Percentiles rank a stretch among this genome's conserved stretches.
Evolutionary conservation across 305 asterid species (phyloP).

Genomic region (Euphrasia arctica): DNA sequence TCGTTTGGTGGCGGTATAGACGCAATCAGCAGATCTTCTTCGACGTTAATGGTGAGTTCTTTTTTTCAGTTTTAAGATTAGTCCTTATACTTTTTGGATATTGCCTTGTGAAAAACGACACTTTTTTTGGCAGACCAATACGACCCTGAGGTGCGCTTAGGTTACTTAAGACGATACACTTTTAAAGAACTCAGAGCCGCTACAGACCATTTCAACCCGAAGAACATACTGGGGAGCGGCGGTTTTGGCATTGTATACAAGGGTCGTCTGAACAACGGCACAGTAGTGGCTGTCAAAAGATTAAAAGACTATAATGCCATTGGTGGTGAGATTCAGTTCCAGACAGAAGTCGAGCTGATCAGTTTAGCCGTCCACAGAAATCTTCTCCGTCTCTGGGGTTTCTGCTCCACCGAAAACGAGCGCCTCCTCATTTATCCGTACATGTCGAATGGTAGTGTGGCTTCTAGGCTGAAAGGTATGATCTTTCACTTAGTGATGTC

Average conservation of each 20-base stretch:
- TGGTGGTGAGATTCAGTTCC: constrained; percentile 95
- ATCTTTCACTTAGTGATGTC: not conserved
- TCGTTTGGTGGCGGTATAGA: constrained; percentile 78
- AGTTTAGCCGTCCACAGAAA: constrained; percentile 93
- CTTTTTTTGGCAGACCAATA: constrained; percentile 59
- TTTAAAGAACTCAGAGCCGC: constrained; percentile 89
- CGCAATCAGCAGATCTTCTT: constrained; percentile 90
- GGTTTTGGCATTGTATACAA: constrained; percentile 46
- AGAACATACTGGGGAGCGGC: constrained; percentile 65
- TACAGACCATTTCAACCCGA: constrained; percentile 75
- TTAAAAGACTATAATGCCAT: constrained; percentile 69
- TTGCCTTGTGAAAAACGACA: not conserved
- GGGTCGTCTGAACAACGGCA: constrained; percentile 69
- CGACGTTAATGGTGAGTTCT: constrained; percentile 71
- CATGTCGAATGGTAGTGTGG: constrained; percentile 97
- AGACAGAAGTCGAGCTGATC: constrained; percentile 89
- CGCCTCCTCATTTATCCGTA: constrained; percentile 88
- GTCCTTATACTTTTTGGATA: not conserved
- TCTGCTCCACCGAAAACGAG: constrained; percentile 85
- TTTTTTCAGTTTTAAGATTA: not conserved
- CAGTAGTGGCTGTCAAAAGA: constrained; percentile 88
- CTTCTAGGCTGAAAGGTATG: constrained; percentile 80
- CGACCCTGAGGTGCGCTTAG: constrained; percentile 88
- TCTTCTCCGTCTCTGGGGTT: constrained; percentile 92
- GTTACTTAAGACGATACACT: constrained; percentile 72